Conservation (phyloP, 352 stramenopile species). For the Phytophthora multivora region DNA sequence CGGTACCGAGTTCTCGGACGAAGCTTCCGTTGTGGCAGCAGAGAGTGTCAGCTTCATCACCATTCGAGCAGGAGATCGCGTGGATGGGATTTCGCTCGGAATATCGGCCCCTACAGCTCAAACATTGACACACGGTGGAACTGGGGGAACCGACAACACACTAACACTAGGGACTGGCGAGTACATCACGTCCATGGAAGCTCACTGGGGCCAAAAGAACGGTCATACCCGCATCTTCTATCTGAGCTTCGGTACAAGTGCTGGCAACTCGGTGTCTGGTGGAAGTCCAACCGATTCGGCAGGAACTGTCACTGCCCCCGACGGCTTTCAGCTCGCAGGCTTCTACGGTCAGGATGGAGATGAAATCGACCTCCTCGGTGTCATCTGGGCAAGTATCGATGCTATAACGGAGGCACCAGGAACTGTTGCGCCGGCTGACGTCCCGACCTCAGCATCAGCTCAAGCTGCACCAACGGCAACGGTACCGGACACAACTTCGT, state of each 20-base stretch:
- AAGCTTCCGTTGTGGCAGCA: constrained; percentile 14
- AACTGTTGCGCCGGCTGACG: constrained; percentile 11
- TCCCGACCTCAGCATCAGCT: background rate
- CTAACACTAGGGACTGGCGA: constrained; percentile 19
- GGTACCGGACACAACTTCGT: background rate
- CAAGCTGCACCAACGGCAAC: background rate
- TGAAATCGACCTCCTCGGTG: constrained; percentile 29
- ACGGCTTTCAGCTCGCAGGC: constrained; percentile 18
- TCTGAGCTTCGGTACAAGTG: constrained; percentile 25
- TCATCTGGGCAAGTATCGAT: constrained; percentile 20
- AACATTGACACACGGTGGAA: constrained; percentile 28
- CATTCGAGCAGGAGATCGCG: constrained; percentile 19
- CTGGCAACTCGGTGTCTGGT: constrained; percentile 20
- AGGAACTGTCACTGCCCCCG: constrained; percentile 14
- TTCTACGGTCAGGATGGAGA: constrained; percentile 30
- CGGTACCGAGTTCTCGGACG: constrained; percentile 23
- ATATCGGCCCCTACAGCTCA: constrained; percentile 16
- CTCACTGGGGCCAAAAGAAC: constrained; percentile 24
- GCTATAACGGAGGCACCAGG: constrained; percentile 5
- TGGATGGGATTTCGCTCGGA: constrained; percentile 20
- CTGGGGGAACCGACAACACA: constrained; percentile 19
- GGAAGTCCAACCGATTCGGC: constrained; percentile 16
- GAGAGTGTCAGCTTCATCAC: constrained; percentile 19
- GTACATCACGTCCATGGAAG: constrained; percentile 30
- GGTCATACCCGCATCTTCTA: constrained; percentile 29